A percentile compares a stretch with the other conserved stretches of the same genome.
Evolutionary conservation across 75 land plant species (phyloP).

Genomic region (Adiantum capillusveneris): DNA sequence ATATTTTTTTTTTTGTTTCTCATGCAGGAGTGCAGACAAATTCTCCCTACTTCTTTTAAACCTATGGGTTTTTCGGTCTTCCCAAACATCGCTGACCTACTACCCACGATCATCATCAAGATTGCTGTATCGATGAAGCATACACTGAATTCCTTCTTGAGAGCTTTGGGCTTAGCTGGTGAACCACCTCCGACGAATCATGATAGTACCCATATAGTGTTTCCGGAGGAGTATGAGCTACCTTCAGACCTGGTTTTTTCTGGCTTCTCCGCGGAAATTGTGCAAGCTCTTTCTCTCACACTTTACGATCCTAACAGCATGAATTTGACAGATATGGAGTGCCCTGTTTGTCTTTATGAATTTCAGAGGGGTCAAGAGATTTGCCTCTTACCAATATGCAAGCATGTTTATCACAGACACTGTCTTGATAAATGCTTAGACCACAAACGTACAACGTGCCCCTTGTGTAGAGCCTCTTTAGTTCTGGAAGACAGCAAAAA

Average conservation of each 20-base stretch:
- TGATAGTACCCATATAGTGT: not conserved
- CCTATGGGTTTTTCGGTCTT: not conserved
- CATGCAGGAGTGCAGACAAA: too few relatives aligned
- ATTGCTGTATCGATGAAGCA: constrained; percentile 3
- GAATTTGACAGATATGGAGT: not conserved
- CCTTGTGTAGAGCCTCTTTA: constrained; percentile 1
- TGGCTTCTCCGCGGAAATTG: not conserved
- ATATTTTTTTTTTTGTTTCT: too few relatives aligned
- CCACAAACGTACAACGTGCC: constrained; percentile 9
- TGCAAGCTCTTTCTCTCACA: not conserved
- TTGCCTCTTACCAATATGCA: constrained; percentile 1
- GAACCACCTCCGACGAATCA: not conserved
- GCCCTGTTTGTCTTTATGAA: constrained; percentile 7
- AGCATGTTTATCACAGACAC: constrained; percentile 6
- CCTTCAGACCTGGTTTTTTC: not conserved
- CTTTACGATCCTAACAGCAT: not conserved
- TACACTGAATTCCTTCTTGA: not conserved
- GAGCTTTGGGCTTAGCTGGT: not conserved
- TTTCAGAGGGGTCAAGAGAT: not conserved
- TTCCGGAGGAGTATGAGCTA: not conserved
- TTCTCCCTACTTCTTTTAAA: too few relatives aligned
- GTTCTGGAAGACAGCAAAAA: too few relatives aligned
- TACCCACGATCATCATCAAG: constrained; percentile 6
- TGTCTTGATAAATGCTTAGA: constrained; percentile 9
- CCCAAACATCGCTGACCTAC: constrained; percentile 3